Conservation (phyloP, 306 rosid genomes). For the Prunus persica region DNA sequence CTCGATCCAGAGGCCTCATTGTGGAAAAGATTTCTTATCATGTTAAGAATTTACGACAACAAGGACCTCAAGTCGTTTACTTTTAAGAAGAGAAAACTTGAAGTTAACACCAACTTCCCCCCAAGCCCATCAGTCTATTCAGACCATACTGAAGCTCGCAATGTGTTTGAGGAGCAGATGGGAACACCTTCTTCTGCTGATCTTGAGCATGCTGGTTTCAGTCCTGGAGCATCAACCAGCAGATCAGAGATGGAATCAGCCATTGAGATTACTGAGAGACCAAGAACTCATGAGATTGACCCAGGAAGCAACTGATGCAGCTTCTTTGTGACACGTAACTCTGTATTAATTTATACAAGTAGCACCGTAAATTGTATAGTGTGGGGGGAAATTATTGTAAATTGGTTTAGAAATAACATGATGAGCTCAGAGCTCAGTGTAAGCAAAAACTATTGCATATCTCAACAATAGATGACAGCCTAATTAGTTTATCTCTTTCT, state of each 20-base stretch:
- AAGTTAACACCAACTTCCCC: not conserved
- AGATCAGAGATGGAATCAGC: not conserved
- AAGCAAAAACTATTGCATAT: not conserved
- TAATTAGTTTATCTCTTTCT: no score
- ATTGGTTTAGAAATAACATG: not conserved
- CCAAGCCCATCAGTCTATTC: conserved; percentile 14
- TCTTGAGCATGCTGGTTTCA: not conserved
- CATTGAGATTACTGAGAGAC: not conserved
- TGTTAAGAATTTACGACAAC: conserved; percentile 27
- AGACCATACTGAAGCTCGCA: not conserved
- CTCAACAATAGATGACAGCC: no score
- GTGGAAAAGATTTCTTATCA: conserved; percentile 23
- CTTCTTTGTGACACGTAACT: not conserved
- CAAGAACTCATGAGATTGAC: not conserved
- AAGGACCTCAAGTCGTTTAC: conserved; percentile 38
- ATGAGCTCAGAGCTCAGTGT: not conserved
- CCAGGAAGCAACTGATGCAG: not conserved
- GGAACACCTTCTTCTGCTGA: not conserved
- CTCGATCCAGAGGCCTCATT: conserved; percentile 16
- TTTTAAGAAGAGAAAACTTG: conserved; percentile 27
- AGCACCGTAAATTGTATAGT: not conserved
- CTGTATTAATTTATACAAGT: not conserved
- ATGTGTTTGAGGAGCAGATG: not conserved
- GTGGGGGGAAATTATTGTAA: not conserved
- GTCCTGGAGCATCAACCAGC: not conserved